Evolutionary conservation across 192 early-diverging fungal species (phyloP).

Genomic region (Podila epicladia): DNA sequence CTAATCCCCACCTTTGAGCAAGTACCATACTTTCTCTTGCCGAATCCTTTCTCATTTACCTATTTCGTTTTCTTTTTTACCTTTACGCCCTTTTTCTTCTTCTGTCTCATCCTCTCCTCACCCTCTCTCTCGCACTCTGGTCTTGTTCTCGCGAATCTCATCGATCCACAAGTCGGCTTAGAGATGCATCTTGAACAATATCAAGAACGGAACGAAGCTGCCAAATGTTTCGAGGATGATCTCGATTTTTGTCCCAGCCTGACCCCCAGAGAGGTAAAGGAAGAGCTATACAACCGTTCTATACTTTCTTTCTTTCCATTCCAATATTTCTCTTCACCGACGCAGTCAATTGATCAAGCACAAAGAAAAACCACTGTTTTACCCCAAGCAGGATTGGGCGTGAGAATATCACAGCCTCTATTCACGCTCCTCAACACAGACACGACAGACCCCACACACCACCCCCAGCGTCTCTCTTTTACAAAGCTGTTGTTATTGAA

Average conservation of each 20-base stretch:
- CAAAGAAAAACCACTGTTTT: no score
- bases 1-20: no score
- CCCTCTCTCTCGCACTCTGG: not conserved
- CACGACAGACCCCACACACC: no score
- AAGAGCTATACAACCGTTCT: no score
- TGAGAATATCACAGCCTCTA: no score
- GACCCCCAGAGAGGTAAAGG: conserved; percentile 24
- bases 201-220: conserved; percentile 20
- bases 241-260: conserved; percentile 45
- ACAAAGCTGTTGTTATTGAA: no score
- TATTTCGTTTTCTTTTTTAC: not conserved
- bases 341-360: not conserved
- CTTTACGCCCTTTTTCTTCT: not conserved
- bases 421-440: no score
- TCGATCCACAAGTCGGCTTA: not conserved
- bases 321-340: not conserved
- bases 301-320: not conserved
- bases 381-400: not conserved
- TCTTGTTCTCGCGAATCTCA: not conserved
- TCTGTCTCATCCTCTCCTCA: not conserved
- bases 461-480: no score
- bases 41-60: no score
- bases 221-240: conserved; percentile 41
- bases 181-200: conserved; percentile 19
- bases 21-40: no score